phyloP scores from a whole-genome alignment of 257 asterid species.

The Orobanche coerulescens region DNA sequence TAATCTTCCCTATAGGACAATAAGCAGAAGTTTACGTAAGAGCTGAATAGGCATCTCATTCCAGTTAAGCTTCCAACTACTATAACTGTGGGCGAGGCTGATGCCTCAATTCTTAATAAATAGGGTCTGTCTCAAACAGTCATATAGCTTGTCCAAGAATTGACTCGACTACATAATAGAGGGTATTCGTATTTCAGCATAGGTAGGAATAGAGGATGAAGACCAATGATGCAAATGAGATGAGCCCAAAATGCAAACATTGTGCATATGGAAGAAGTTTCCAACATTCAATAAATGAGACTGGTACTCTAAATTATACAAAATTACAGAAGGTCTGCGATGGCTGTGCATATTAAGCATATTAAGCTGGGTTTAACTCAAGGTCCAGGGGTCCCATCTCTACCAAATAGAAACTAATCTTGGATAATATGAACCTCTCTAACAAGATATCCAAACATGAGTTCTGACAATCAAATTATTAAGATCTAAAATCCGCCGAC shows the following conservation, averaged over 20 bases:
- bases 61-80: background rate
- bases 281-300: background rate
- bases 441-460: background rate
- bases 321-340: background rate
- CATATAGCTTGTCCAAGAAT: background rate
- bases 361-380: background rate
- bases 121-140: background rate
- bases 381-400: background rate
- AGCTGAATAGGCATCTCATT: background rate
- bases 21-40: background rate
- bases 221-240: no score
- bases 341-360: background rate
- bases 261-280: background rate
- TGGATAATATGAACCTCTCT: no score
- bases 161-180: background rate
- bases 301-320: background rate
- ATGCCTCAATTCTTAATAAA: background rate
- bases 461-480: no score
- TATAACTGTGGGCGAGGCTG: background rate
- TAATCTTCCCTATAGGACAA: background rate
- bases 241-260: background rate
- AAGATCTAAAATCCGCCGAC: background rate
- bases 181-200: background rate
- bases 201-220: no score
- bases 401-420: background rate